Base-by-base conservation (phyloP, 371 early-diverging fungal species). In the Mortierella sp. region DNA sequence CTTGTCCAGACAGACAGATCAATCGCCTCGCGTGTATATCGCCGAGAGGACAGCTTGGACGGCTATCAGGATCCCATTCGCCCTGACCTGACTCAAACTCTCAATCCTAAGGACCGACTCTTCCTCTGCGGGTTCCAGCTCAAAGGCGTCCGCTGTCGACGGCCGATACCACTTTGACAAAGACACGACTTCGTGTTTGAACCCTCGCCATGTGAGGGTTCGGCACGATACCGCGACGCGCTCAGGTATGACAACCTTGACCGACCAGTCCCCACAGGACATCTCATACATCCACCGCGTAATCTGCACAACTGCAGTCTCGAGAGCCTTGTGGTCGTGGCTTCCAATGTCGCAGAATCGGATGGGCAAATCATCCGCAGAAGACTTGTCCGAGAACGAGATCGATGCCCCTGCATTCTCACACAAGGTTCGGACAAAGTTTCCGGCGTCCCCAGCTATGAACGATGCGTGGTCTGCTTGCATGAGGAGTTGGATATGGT, bases 401-500 rank as follows among this genome's bases (percentile, higher is more conserved):
- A 69, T n/a, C 16, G 19, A 37, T 14, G 48, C 71, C 3, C 26
- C 66, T 24, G 10, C 37, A 29, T 26, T 6, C 4, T 10, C 34
- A 14, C 61, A 47, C 22, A 24, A 26, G 22, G 29, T 3, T 6
- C 73, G 67, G 16, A 74, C 37, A 37, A 52, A 7, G 6, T 10
- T n/a, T 3, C 68, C 79, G 1, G 4, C 4, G 2, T 65, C 45
- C 5, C 69, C 71, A 14, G 66, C 24, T 13, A 74, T 26, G 9
- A 26, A 9, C 26, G 13, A 6, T 9, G 64, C 74, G 13, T 74
- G 70, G 9, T 4, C 34, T 1, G 47, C 11, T 0, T n/a, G 13
- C 63, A 79, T 22, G 8, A 63, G 31, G 2, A 79, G 50, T 29
- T 79, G 79, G 41, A 74, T 48, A 39, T 79, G 79, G 58, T 67